phyloP scores from a whole-genome alignment of 1,139 yeast genomes.

The Suhomyces panamericanus region DNA sequence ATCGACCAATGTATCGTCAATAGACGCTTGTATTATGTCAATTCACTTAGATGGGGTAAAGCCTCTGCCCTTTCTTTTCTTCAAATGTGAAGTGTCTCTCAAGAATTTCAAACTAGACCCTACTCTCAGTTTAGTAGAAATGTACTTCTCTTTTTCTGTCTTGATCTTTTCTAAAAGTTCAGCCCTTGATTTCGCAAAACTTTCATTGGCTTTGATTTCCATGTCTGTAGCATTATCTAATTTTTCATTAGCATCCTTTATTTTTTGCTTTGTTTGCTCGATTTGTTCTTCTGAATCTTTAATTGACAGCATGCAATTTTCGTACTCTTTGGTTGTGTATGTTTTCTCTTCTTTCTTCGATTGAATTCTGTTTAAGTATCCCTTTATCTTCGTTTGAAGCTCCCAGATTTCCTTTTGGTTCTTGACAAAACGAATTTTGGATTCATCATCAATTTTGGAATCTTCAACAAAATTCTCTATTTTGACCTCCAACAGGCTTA shows the following conservation, averaged over 20 bases:
- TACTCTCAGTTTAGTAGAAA: slow-evolving; percentile 30
- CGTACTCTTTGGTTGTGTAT: slow-evolving; percentile 67
- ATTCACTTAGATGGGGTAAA: slow-evolving; percentile 30
- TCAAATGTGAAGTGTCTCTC: slow-evolving; percentile 44
- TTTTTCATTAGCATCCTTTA: slow-evolving; percentile 32
- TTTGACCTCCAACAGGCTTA: slow-evolving; percentile 21
- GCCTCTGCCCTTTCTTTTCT: slow-evolving; percentile 47
- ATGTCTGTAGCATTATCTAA: slow-evolving; percentile 26
- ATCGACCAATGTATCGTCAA: not conserved
- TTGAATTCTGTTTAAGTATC: slow-evolving; percentile 36
- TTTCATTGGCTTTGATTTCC: slow-evolving; percentile 24
- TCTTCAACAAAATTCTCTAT: slow-evolving; percentile 22
- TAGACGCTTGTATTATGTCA: too few species aligned
- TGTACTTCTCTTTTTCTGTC: slow-evolving; percentile 26
- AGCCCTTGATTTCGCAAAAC: slow-evolving; percentile 27
- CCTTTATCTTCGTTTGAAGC: slow-evolving; percentile 38
- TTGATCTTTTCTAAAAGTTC: slow-evolving; percentile 25
- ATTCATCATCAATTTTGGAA: slow-evolving; percentile 20
- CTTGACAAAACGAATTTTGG: slow-evolving; percentile 20
- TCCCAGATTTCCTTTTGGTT: slow-evolving; percentile 42
- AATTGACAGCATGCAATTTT: slow-evolving; percentile 57
- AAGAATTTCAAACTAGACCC: slow-evolving; percentile 39
- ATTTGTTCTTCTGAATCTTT: slow-evolving; percentile 51
- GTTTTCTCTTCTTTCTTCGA: slow-evolving; percentile 53
- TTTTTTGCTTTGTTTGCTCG: slow-evolving; percentile 27